Evolutionary conservation across 2,329 filamentous ascomycete species (phyloP), one percentile per base, ranked within the genome.

Genomic region (Fusarium scirpi): DNA sequence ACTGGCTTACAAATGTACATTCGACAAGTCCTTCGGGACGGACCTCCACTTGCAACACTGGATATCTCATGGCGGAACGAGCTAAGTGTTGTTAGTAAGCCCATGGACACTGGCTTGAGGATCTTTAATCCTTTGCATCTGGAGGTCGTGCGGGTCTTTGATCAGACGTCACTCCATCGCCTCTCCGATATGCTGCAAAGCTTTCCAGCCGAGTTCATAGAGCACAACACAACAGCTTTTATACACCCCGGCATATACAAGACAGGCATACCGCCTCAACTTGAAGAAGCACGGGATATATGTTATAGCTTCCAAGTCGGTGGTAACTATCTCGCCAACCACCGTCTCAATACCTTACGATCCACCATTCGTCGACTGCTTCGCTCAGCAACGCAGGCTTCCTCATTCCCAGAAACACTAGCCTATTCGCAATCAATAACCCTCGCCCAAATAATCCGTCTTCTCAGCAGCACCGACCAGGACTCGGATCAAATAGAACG

Each of bases 351-450:
- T 10, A 7, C 40, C 8, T 53, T 65, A 2, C 46, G 40, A 1
- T 8, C 49, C 1, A 59, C 45, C 1, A 51, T 52, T 4, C 24
- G 32, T n/a, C 62, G 45, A 0, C 16, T 65, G 2, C 52, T 65
- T 1, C 45, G 40, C 1, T 27, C 22, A 0, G 27, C 62, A 0
- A 51, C 38, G 8, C 30, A 13, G 1, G 12, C 60, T 3, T 27
- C 25, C 4, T 22, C 60, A 5, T 65, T 65, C 13, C 20, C 40
- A 5, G 60, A 65, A 1, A 65, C 40, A 9, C 16, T 65, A 1
- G 60, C 62, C 1, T 41, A 59, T 9, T 22, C 60, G 2, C 60
- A 65, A 18, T 61, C 60, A 3, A 51, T 59, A 25, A 65, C 1
- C 1, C n/a, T 65, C 1, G 32, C 38, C 3, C 62, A 65, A 7